phyloP scores from a whole-genome alignment of 2,329 filamentous ascomycete genomes.

The Fusarium protoensiforme region DNA sequence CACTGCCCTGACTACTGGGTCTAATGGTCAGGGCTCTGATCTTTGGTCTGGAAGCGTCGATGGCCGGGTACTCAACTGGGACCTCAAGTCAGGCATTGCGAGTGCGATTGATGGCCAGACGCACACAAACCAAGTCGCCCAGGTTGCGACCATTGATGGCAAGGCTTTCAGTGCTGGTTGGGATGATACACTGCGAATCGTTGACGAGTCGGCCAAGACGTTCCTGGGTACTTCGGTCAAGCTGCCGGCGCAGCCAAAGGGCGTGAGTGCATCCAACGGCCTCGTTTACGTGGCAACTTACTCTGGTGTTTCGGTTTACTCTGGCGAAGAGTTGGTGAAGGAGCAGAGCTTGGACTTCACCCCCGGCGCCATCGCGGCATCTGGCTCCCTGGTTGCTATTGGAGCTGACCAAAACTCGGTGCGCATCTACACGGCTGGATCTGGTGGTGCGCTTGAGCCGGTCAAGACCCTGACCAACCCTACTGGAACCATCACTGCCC shows the following conservation, averaged over 20 bases:
- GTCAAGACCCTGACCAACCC: constrained; percentile 72
- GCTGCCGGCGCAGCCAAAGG: constrained; percentile 84
- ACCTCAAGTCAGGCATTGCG: constrained; percentile 75
- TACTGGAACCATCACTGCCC: constrained; percentile 77
- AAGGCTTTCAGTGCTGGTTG: constrained; percentile 89
- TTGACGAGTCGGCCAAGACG: constrained; percentile 79
- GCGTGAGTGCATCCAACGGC: constrained; percentile 66
- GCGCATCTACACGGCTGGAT: constrained; percentile 73
- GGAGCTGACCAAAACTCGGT: constrained; percentile 80
- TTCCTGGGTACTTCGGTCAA: constrained; percentile 77
- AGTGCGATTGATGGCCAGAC: constrained; percentile 80
- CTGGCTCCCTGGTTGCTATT: constrained; percentile 76
- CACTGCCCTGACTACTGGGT: constrained; percentile 70
- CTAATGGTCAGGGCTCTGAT: constrained; percentile 67
- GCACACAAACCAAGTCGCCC: constrained; percentile 87
- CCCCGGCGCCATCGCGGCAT: constrained; percentile 78
- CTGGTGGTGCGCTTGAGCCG: constrained; percentile 65
- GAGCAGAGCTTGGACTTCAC: constrained; percentile 69
- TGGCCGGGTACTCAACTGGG: constrained; percentile 87
- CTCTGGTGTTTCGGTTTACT: constrained; percentile 64
- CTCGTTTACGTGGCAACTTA: constrained; percentile 69
- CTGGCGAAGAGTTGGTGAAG: constrained; percentile 69
- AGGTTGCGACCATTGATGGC: constrained; percentile 71
- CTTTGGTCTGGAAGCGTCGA: constrained; percentile 94
- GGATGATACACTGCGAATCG: constrained; percentile 88